A percentile compares a stretch with the other conserved stretches of the same genome.
phyloP scores from a whole-genome alignment of 441 rosid species.

The Theobroma grandiflorum region DNA sequence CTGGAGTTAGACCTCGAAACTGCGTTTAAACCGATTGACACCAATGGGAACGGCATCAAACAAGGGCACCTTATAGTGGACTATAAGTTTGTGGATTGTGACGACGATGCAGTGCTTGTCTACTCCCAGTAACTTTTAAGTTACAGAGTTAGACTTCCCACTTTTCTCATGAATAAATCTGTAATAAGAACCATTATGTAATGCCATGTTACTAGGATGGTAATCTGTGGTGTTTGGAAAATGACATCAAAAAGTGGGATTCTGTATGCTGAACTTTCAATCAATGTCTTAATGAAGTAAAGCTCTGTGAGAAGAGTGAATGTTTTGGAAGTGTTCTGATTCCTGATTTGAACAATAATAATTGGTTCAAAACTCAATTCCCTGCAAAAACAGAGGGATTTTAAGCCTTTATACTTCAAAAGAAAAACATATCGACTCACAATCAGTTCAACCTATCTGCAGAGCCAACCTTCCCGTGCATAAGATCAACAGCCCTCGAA shows the following conservation, averaged over 20 bases:
- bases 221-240: not conserved
- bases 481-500: no score
- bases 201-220: not conserved
- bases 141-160: not conserved
- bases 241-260: no score
- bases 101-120: not conserved
- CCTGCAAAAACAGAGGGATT: no score
- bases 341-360: no score
- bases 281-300: no score
- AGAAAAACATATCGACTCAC: no score
- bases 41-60: not conserved
- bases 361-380: no score
- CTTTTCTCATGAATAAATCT: not conserved
- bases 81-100: slow-evolving; percentile 3
- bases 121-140: not conserved
- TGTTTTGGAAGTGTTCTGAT: no score
- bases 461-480: no score
- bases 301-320: no score
- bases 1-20: slow-evolving; percentile 56
- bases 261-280: not conserved
- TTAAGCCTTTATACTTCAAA: no score
- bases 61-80: not conserved
- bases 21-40: not conserved
- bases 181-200: not conserved
- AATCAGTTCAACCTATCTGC: no score